Percentiles rank a stretch among this genome's conserved stretches.
These are phyloP conservation scores for Blastobotrys robertii DNA, from an alignment of 805 yeast species.

Conservation along the genomic window DNA sequence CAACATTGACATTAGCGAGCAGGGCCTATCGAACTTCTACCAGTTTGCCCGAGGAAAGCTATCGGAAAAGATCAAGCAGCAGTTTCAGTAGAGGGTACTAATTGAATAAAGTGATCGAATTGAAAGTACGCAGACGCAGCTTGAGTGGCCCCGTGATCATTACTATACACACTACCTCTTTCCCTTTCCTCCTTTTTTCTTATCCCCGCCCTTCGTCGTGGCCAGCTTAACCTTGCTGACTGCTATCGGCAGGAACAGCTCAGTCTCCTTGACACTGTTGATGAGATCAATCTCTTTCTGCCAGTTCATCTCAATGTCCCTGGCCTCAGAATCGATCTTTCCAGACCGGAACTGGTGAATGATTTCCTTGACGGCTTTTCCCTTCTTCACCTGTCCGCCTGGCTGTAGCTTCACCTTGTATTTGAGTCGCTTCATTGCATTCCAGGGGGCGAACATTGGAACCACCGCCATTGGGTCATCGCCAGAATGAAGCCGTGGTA, in stretches of 20 bases:
- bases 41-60: slow-evolving; percentile 75
- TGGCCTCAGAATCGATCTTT: slow-evolving; percentile 27
- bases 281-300: slow-evolving; percentile 52
- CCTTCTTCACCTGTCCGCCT: slow-evolving; percentile 70
- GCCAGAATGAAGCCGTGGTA: slow-evolving; percentile 23
- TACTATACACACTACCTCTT: slow-evolving; percentile 1
- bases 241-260: slow-evolving; percentile 55
- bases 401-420: slow-evolving; percentile 81
- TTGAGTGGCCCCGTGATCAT: background rate
- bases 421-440: slow-evolving; percentile 58
- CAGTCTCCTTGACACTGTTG: slow-evolving; percentile 49
- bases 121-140: background rate
- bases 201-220: slow-evolving; percentile 17
- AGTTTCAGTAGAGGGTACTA: slow-evolving; percentile 16
- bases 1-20: slow-evolving; percentile 32
- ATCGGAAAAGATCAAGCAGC: slow-evolving; percentile 41
- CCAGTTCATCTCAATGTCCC: slow-evolving; percentile 57
- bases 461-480: slow-evolving; percentile 56
- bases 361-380: slow-evolving; percentile 70
- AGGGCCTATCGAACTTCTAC: slow-evolving; percentile 64
- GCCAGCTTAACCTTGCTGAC: slow-evolving; percentile 59
- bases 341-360: slow-evolving; percentile 44
- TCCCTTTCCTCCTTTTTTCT: slow-evolving; percentile 3
- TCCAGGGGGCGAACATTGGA: slow-evolving; percentile 93
- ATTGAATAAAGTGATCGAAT: background rate